Conservation (phyloP, 805 yeast genomes). For the Lipomyces starkeyi region DNA sequence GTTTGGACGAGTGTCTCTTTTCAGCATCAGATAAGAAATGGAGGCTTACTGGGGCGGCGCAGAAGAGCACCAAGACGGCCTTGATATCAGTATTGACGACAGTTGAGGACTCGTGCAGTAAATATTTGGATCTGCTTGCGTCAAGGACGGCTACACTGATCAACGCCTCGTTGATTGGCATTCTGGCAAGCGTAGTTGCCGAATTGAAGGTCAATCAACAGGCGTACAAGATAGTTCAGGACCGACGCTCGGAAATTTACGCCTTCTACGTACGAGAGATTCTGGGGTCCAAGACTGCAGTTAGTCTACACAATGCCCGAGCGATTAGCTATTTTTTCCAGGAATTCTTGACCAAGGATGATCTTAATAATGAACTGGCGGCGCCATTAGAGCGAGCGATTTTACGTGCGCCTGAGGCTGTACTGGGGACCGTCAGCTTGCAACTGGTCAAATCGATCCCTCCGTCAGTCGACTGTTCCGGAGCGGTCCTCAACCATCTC, state of each 20-base stretch:
- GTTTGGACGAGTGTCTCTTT: conserved; percentile 19
- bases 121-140: conserved; percentile 26
- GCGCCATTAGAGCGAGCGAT: conserved; percentile 76
- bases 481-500: conserved; percentile 53
- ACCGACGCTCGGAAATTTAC: conserved; percentile 32
- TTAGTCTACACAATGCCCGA: conserved; percentile 16
- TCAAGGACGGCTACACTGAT: conserved; percentile 20
- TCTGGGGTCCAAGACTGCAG: conserved; percentile 40
- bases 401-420: conserved; percentile 76
- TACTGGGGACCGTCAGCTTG: conserved; percentile 62
- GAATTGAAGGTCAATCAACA: conserved; percentile 37
- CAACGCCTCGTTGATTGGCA: conserved; percentile 26
- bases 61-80: conserved; percentile 19
- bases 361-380: conserved; percentile 51
- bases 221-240: conserved; percentile 30
- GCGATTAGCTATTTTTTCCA: conserved; percentile 54
- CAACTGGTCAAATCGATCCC: conserved; percentile 52
- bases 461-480: conserved; percentile 52
- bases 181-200: conserved; percentile 24
- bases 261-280: conserved; percentile 43
- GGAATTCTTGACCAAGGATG: conserved; percentile 51
- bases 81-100: conserved; percentile 16
- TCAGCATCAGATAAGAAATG: conserved; percentile 18
- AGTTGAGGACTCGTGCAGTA: conserved; percentile 15
- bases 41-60: conserved; percentile 29